These are phyloP conservation scores for Tylopilus felleus DNA, from an alignment of 768 basidiomycete species.

Conservation along the genomic window DNA sequence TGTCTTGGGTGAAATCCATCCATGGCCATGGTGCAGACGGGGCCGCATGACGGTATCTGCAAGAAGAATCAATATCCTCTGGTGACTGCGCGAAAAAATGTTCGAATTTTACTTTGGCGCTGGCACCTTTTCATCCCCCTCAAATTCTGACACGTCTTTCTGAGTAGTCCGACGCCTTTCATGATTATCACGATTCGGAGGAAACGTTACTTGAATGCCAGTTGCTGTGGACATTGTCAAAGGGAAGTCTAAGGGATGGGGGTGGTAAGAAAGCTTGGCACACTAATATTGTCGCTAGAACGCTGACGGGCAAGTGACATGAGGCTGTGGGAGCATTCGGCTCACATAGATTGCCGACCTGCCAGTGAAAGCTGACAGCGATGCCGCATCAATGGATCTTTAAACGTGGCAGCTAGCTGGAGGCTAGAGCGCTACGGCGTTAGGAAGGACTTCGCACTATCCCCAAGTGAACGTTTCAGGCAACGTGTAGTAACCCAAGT, in stretches of 20 bases:
- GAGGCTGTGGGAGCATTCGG: not conserved
- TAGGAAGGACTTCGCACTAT: not conserved
- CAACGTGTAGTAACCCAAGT: not conserved
- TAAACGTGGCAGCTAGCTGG: constrained; percentile 4
- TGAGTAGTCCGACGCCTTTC: too few relatives aligned
- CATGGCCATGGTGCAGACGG: constrained; percentile 44
- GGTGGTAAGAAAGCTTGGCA: constrained; percentile 1
- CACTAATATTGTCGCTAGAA: constrained; percentile 2
- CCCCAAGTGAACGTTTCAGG: not conserved
- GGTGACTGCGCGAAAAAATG: too few relatives aligned
- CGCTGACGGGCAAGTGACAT: not conserved
- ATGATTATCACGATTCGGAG: too few relatives aligned
- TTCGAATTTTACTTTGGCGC: too few relatives aligned
- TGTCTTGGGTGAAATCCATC: constrained; percentile 34
- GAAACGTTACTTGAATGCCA: too few relatives aligned
- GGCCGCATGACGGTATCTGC: constrained; percentile 36
- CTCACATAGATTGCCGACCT: not conserved
- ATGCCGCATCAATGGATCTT: too few relatives aligned
- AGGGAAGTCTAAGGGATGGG: not conserved
- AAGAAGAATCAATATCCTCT: constrained; percentile 16
- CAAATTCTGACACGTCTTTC: too few relatives aligned
- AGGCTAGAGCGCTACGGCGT: too few relatives aligned
- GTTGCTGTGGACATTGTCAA: constrained; percentile 15
- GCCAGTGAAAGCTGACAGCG: too few relatives aligned
- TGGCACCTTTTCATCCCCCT: too few relatives aligned